These are phyloP conservation scores for Ceratobasidium sp. DNA, from an alignment of 1,284 basidiomycete species.

Conservation along the genomic window DNA sequence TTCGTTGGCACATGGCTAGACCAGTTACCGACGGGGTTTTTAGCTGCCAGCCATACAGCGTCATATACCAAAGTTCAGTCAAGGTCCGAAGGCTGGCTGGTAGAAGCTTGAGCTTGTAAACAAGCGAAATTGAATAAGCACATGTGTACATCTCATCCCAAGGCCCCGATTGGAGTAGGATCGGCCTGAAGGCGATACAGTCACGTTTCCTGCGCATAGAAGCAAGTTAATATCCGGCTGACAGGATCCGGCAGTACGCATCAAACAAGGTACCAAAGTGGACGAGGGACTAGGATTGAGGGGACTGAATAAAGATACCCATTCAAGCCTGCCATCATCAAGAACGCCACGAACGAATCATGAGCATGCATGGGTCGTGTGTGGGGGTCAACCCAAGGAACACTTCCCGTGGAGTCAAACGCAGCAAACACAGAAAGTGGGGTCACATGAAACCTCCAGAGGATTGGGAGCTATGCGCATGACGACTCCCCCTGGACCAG, in stretches of 20 bases:
- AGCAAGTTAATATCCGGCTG: conserved; percentile 19
- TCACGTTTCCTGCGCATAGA: conserved; percentile 10
- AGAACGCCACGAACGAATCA: conserved; percentile 2
- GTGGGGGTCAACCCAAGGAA: conserved; percentile 2
- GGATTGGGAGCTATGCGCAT: neutral
- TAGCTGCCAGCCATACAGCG: neutral
- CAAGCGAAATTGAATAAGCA: conserved; percentile 6
- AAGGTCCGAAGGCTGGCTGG: neutral
- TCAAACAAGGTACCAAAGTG: conserved; percentile 21
- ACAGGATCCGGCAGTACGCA: conserved; percentile 11
- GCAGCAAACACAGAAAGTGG: conserved; percentile 2
- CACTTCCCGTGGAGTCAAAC: neutral
- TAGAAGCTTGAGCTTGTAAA: conserved; percentile 13
- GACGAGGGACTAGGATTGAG: neutral
- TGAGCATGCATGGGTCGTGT: neutral
- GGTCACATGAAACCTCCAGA: conserved; percentile 29
- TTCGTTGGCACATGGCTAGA: too few relatives aligned
- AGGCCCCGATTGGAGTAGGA: conserved; percentile 10
- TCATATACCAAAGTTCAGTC: neutral
- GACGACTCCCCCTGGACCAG: conserved; percentile 9
- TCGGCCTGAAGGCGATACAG: neutral
- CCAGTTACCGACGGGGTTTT: too few relatives aligned
- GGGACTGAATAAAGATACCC: conserved; percentile 18
- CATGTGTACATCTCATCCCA: conserved; percentile 10
- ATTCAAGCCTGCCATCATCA: conserved; percentile 13